Evolutionary conservation across 2,329 filamentous ascomycete genomes (phyloP), one percentile per base, ranked within the genome.

Genomic region (Aspergillus spinulosporus): DNA sequence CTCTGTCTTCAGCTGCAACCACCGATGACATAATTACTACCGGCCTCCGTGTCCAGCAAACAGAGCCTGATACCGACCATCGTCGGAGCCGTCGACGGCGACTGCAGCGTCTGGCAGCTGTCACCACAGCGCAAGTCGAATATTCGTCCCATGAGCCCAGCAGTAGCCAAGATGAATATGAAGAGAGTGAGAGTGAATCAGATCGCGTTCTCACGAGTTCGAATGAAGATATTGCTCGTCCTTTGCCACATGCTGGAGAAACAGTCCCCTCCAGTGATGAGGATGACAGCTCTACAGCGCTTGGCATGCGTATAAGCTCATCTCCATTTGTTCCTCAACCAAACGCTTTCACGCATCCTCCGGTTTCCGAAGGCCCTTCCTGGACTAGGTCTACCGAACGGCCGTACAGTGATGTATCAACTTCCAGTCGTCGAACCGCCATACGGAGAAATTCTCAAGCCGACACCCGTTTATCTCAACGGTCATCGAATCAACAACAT

Each of bases 81-180:
- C 74, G 84, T 26, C 84, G 88, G 57, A 85, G 88, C 56, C 74
- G 80, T 57, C 76, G 82, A 60, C 74, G 74, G 34, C 71, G 74
- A 49, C 71, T 71, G 51, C 65, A 70, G 56, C 64, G 63, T 44
- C 61, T 72, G 37, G 64, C 69, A 43, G 72, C 63, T 32, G 73
- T 71, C 69, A 75, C 67, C 63, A 74, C 72, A 45, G 70, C 73
- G 31, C 70, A 73, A 57, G 66, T 76, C 51, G 68, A 72, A 54
- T 76, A 76, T 54, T 68, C 72, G 5, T 71, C 70, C 44, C 75
- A 77, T 40, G 75, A 82, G n/a, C 69, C 73, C 29, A 77, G 76
- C 50, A 95, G 91, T 74, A 96, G 92, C 67, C 91, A 96, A 72
- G 92, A 96, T 65, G 92, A 96, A 76, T 96, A 95, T 67, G 91